Conservation (phyloP, 805 yeast species). For the Kodamaea nitidulidarum region DNA sequence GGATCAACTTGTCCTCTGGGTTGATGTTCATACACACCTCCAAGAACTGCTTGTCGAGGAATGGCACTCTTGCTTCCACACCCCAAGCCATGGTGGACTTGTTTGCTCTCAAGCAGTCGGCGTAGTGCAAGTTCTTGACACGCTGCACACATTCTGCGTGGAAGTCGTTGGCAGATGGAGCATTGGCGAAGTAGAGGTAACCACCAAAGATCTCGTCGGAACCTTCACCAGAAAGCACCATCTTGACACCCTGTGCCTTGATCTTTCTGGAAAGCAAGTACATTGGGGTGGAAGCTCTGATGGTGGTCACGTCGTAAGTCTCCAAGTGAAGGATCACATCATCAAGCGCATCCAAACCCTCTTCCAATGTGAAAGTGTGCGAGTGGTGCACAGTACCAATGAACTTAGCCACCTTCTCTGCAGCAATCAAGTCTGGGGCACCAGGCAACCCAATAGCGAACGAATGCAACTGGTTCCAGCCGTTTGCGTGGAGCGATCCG, state of each 20-base stretch:
- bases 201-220: constrained; percentile 99
- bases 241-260: constrained; percentile 99
- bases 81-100: constrained; percentile 99
- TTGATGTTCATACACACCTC: constrained; percentile 91
- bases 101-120: constrained; percentile 98
- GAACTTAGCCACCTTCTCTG: constrained; percentile 92
- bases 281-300: constrained; percentile 99
- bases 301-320: constrained; percentile 97
- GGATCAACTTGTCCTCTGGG: constrained; percentile 87
- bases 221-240: constrained; percentile 99
- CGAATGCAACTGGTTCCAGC: constrained; percentile 84
- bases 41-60: constrained; percentile 90
- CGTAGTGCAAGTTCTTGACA: constrained; percentile 93
- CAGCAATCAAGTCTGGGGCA: constrained; percentile 97
- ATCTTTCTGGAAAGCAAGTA: constrained; percentile 91
- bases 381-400: constrained; percentile 97
- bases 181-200: constrained; percentile 93
- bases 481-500: constrained; percentile 76
- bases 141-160: constrained; percentile 93
- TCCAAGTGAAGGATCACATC: constrained; percentile 96
- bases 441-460: constrained; percentile 96
- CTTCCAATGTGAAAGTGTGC: constrained; percentile 94
- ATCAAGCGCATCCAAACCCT: constrained; percentile 90
- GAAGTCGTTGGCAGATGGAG: constrained; percentile 91
- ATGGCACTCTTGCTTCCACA: constrained; percentile 98